Percentiles rank a stretch among this genome's conserved stretches.
These are phyloP conservation scores for Hysterium pulicare DNA, from an alignment of 2,329 filamentous ascomycete genomes.

Conservation along the genomic window DNA sequence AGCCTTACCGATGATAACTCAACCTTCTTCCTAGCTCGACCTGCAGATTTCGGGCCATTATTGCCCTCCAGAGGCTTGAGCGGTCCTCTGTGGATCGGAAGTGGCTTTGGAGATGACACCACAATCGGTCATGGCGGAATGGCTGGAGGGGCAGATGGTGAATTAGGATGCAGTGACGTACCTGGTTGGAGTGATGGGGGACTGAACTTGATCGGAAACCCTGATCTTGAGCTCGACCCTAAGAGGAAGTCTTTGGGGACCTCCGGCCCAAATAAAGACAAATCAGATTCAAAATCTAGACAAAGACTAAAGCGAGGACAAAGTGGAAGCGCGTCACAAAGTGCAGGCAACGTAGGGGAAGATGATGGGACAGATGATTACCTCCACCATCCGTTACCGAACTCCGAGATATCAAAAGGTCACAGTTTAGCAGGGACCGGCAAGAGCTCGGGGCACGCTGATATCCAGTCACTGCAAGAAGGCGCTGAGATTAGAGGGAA, in stretches of 20 bases:
- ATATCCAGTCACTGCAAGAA: conserved; percentile 90
- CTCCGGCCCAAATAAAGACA: conserved; percentile 8
- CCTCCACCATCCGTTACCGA: conserved; percentile 58
- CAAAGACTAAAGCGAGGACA: conserved; percentile 3
- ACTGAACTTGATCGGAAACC: conserved; percentile 9
- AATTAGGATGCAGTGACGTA: conserved; percentile 92
- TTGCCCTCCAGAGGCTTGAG: conserved; percentile 75
- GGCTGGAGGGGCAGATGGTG: conserved; percentile 62
- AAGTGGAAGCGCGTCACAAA: conserved; percentile 2
- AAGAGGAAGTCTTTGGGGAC: conserved; percentile 9
- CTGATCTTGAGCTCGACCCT: conserved; percentile 5
- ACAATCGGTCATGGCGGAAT: conserved; percentile 54
- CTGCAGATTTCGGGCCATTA: conserved; percentile 85
- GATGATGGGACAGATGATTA: conserved; percentile 85
- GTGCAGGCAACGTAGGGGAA: conserved; percentile 18
- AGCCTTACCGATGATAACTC: conserved; percentile 97
- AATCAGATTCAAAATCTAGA: neutral
- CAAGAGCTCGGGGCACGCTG: conserved; percentile 58
- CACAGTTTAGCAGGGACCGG: conserved; percentile 32
- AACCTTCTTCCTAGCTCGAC: conserved; percentile 90
- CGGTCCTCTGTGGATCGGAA: conserved; percentile 89
- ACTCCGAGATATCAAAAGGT: conserved; percentile 31
- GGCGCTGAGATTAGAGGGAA: conserved; percentile 90
- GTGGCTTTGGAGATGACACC: conserved; percentile 78
- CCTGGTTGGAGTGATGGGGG: conserved; percentile 72